Evolutionary conservation across 73 alveolate species (phyloP).

Genomic region (Paramecium bursaria): DNA sequence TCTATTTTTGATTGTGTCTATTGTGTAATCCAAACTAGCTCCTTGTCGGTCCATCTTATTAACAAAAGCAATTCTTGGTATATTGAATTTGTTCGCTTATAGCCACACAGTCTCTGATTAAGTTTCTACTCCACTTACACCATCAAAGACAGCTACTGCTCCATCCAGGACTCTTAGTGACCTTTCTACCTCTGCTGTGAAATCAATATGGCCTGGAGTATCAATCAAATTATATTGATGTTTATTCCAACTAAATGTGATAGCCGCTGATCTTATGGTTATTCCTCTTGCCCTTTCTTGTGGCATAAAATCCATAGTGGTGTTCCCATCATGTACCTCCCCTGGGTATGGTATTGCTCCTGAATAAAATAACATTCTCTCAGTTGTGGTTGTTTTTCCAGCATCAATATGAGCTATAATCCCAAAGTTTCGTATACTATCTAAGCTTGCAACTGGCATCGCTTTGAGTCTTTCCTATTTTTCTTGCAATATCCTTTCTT

Average conservation of each 20-base stretch:
- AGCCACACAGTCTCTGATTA: conserved; percentile 88
- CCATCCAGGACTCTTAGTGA: conserved; percentile 87
- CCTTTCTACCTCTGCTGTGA: conserved; percentile 93
- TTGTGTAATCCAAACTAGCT: conserved; percentile 76
- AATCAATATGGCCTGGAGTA: conserved; percentile 99
- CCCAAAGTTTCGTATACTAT: conserved; percentile 83
- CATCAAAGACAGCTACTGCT: conserved; percentile 88
- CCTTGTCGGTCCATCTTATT: conserved; percentile 91
- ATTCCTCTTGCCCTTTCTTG: conserved; percentile 91
- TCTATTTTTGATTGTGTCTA: conserved; percentile 74
- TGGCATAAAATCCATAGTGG: conserved; percentile 75
- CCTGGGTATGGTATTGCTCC: conserved; percentile 90
- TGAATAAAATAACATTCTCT: conserved; percentile 87
- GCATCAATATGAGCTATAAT: conserved; percentile 95
- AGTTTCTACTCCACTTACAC: conserved; percentile 86
- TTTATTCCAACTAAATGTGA: conserved; percentile 84
- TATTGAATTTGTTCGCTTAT: conserved; percentile 87
- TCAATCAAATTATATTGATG: conserved; percentile 91
- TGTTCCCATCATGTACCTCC: conserved; percentile 77
- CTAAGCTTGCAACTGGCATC: conserved; percentile 70
- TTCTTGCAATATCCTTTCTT: conserved; percentile 59
- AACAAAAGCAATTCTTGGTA: conserved; percentile 90
- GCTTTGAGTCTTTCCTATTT: conserved; percentile 58
- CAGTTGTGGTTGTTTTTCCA: conserved; percentile 94
- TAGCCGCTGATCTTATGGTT: conserved; percentile 93